phyloP scores from a whole-genome alignment of 257 asterid genomes.

The Sherardia arvensis region DNA sequence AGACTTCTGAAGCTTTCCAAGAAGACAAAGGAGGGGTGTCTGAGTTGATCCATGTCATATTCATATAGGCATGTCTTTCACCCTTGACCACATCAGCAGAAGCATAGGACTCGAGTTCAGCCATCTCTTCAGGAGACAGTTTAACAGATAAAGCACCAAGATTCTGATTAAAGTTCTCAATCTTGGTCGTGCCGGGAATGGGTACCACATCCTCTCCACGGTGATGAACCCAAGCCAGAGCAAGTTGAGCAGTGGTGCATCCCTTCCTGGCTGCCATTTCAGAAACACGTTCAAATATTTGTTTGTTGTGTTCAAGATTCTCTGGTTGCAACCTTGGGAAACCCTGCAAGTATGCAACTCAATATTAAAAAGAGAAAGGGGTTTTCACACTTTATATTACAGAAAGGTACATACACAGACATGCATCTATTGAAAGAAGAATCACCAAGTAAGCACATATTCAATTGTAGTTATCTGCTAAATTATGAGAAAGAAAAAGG shows the following conservation, averaged over 20 bases:
- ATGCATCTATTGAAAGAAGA: neutral
- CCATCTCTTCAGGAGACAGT: slow-evolving; percentile 17
- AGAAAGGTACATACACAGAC: too few relatives aligned
- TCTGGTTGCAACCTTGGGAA: slow-evolving; percentile 24
- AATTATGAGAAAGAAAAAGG: neutral
- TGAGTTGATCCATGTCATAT: slow-evolving; percentile 7
- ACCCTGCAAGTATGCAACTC: neutral
- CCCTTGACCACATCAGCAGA: slow-evolving; percentile 23
- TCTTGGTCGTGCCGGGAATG: slow-evolving; percentile 32
- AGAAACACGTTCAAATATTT: slow-evolving; percentile 13
- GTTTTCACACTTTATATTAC: too few relatives aligned
- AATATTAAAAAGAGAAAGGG: neutral
- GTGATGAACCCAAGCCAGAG: slow-evolving; percentile 35
- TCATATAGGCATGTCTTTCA: slow-evolving; percentile 18
- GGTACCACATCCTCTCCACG: slow-evolving; percentile 27
- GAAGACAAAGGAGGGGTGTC: slow-evolving; percentile 6
- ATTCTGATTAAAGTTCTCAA: slow-evolving; percentile 26
- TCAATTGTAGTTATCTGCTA: neutral
- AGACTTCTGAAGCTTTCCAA: neutral
- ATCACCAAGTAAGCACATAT: neutral
- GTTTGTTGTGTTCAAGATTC: slow-evolving; percentile 21
- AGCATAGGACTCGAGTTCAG: slow-evolving; percentile 27
- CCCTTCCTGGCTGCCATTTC: slow-evolving; percentile 26
- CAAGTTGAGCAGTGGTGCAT: slow-evolving; percentile 28
- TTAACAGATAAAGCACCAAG: slow-evolving; percentile 21